Evolutionary conservation across 106 monocot genomes (phyloP).

Genomic region (Dendrobium chrysotoxum): DNA sequence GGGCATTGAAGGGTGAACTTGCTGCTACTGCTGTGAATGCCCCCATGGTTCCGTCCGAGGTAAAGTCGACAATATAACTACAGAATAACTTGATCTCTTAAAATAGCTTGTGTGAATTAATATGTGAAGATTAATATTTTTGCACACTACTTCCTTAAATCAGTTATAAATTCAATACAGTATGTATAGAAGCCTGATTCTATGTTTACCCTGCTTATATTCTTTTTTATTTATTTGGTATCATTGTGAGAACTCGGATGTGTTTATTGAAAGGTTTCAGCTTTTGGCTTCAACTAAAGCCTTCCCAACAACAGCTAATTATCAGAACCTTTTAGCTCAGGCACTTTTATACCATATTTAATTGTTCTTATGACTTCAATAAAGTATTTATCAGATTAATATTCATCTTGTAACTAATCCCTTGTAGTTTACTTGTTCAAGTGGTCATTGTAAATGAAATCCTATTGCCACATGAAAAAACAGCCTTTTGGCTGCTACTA

Average conservation of each 20-base stretch:
- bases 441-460: background rate
- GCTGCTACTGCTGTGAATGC: slow-evolving; percentile 86
- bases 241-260: background rate
- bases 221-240: background rate
- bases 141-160: background rate
- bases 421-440: background rate
- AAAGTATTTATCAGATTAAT: background rate
- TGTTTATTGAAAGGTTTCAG: background rate
- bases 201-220: background rate
- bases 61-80: slow-evolving; percentile 7
- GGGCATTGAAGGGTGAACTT: slow-evolving; percentile 80
- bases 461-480: background rate
- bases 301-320: background rate
- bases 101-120: background rate
- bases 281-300: background rate
- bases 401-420: background rate
- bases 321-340: background rate
- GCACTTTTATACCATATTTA: too few relatives aligned
- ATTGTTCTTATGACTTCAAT: background rate
- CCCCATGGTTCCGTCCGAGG: slow-evolving; percentile 88
- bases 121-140: background rate
- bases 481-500: background rate
- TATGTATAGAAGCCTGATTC: background rate
- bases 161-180: background rate
- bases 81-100: background rate